phyloP scores from a whole-genome alignment of 352 stramenopile species.

The Phytophthora idaei region DNA sequence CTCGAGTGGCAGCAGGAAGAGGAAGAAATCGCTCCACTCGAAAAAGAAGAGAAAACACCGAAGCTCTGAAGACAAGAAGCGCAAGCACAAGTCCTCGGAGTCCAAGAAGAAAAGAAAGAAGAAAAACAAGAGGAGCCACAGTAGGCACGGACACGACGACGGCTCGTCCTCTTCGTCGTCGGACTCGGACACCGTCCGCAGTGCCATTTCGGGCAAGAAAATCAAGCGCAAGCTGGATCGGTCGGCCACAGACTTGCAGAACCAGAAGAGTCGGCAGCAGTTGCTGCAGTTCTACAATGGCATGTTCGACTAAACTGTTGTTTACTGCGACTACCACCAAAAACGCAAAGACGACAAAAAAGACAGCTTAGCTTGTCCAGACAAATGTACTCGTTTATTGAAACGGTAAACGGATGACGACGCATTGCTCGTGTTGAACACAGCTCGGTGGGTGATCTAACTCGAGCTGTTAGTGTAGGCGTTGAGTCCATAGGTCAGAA shows the following conservation, averaged over 20 bases:
- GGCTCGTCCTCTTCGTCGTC: slow-evolving; percentile 49
- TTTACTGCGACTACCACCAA: not conserved
- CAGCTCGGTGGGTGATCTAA: not conserved
- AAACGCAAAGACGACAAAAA: not conserved
- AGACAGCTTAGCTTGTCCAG: not conserved
- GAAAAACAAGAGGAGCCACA: slow-evolving; percentile 43
- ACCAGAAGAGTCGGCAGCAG: slow-evolving; percentile 77
- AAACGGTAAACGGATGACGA: not conserved
- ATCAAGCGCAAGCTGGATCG: slow-evolving; percentile 82
- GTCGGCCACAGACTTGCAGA: slow-evolving; percentile 61
- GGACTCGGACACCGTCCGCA: slow-evolving; percentile 74
- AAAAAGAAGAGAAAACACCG: slow-evolving; percentile 50
- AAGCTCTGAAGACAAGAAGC: slow-evolving; percentile 40
- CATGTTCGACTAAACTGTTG: slow-evolving; percentile 68
- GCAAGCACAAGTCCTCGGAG: slow-evolving; percentile 39
- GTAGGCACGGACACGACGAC: slow-evolving; percentile 19
- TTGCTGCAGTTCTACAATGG: slow-evolving; percentile 89
- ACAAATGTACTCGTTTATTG: slow-evolving; percentile 15
- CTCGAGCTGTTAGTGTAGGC: slow-evolving; percentile 34
- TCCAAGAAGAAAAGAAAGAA: slow-evolving; percentile 45
- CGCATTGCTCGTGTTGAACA: not conserved
- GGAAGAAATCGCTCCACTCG: slow-evolving; percentile 27
- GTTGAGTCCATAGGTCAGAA: slow-evolving; percentile 66
- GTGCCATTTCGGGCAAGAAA: slow-evolving; percentile 87
- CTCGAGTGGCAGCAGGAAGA: slow-evolving; percentile 29